Conservation (phyloP, 2,329 filamentous ascomycete genomes). For the Ceratocystis diversiconidia region DNA sequence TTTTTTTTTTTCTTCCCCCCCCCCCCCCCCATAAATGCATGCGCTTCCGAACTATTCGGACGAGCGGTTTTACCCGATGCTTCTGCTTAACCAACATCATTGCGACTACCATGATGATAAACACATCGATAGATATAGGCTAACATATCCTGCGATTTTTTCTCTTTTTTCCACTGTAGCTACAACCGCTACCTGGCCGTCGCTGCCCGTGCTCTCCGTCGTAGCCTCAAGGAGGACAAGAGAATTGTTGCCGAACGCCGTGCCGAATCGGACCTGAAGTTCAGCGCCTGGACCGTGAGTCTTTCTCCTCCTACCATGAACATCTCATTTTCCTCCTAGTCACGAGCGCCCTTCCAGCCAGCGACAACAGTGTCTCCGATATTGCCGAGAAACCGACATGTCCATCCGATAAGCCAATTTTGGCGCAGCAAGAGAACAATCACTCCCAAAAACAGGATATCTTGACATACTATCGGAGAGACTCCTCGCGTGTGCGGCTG, state of each 20-base stretch:
- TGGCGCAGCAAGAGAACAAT: too few species aligned
- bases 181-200: slow-evolving; percentile 99
- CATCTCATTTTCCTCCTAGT: not conserved
- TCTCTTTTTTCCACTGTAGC: slow-evolving; percentile 35
- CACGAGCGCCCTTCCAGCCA: not conserved
- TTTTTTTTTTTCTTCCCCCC: too few species aligned
- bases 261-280: slow-evolving; percentile 76
- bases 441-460: too few species aligned
- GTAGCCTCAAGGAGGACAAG: slow-evolving; percentile 91
- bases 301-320: not conserved
- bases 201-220: slow-evolving; percentile 86
- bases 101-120: not conserved
- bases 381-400: slow-evolving; percentile 24
- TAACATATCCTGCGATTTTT: not conserved
- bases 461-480: too few species aligned
- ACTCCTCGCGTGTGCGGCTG: too few species aligned
- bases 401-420: too few species aligned
- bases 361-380: not conserved
- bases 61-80: slow-evolving; percentile 15
- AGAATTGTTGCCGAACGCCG: slow-evolving; percentile 76
- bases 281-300: slow-evolving; percentile 86
- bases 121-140: not conserved
- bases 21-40: slow-evolving; percentile 20
- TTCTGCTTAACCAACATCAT: not conserved
- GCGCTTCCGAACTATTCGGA: slow-evolving; percentile 15